Conservation (phyloP, 148 eudicot genomes). For the Heliamphora exappendiculata region DNA sequence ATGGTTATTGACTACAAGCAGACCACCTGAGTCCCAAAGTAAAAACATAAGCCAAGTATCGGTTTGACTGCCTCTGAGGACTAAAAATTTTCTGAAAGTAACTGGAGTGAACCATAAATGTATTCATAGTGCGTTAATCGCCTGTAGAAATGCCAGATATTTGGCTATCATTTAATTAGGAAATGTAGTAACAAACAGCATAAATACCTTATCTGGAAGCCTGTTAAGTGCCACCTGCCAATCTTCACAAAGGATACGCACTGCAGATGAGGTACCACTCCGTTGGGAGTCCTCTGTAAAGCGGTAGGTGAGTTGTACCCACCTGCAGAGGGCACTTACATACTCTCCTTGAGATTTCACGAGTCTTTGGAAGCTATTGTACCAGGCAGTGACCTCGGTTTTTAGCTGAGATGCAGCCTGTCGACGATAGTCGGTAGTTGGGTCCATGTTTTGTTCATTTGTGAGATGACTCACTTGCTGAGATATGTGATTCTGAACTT, state of each 20-base stretch:
- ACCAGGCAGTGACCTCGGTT: conserved; percentile 59
- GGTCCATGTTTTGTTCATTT: conserved; percentile 35
- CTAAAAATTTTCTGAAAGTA: background rate
- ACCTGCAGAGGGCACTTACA: conserved; percentile 37
- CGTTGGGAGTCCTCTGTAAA: conserved; percentile 23
- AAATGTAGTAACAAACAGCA: background rate
- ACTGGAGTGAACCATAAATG: background rate
- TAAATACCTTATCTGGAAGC: conserved; percentile 62
- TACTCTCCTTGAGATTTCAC: conserved; percentile 52
- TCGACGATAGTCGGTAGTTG: conserved; percentile 44
- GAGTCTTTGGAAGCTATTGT: conserved; percentile 50
- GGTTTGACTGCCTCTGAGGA: too few species aligned
- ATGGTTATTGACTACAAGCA: background rate
- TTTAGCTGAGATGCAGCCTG: conserved; percentile 66
- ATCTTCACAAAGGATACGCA: conserved; percentile 39
- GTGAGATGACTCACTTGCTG: conserved; percentile 48
- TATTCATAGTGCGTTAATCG: background rate
- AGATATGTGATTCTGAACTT: conserved; percentile 55
- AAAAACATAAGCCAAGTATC: background rate
- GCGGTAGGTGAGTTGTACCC: conserved; percentile 44
- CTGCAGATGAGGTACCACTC: conserved; percentile 22
- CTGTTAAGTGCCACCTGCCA: conserved; percentile 59
- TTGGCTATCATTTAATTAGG: background rate
- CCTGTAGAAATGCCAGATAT: background rate
- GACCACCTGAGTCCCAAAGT: background rate